phyloP scores from a whole-genome alignment of 225 moss, liverwort and hornwort genomes.

The Takakia lepidozioides region DNA sequence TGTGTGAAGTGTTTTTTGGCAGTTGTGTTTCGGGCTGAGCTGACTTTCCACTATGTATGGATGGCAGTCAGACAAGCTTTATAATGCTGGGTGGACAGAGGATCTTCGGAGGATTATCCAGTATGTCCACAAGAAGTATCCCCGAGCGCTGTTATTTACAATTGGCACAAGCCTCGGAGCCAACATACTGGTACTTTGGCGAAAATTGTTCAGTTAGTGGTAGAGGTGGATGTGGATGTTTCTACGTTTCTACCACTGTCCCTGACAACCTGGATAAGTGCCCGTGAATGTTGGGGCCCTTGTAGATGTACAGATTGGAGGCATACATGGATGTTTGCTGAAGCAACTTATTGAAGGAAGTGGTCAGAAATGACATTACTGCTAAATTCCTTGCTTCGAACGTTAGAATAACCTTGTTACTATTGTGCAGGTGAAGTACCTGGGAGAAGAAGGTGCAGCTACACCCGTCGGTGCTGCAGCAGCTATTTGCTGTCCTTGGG shows the following conservation, averaged over 20 bases:
- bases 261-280: neutral
- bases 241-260: too few species aligned
- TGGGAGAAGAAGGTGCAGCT: constrained; percentile 80
- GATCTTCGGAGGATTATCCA: constrained; percentile 71
- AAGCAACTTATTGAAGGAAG: too few species aligned
- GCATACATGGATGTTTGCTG: too few species aligned
- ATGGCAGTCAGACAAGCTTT: constrained; percentile 79
- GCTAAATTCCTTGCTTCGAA: too few species aligned
- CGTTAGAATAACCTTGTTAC: too few species aligned
- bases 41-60: constrained; percentile 9
- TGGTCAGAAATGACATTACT: too few species aligned
- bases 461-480: constrained; percentile 76
- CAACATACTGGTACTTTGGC: constrained; percentile 79
- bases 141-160: constrained; percentile 65
- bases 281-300: too few species aligned
- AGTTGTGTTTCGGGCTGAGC: constrained; percentile 8
- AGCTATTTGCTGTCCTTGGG: constrained; percentile 88
- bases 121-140: constrained; percentile 58
- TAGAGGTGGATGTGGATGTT: too few species aligned
- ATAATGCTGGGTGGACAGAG: constrained; percentile 95
- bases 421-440: constrained; percentile 64
- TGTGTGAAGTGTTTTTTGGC: neutral
- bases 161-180: constrained; percentile 81
- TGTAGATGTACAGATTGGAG: too few species aligned
- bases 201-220: too few species aligned